Evolutionary conservation across 2,329 filamentous ascomycete species (phyloP), one percentile per base, ranked within the genome.

Genomic region (Sclerotinia minor): DNA sequence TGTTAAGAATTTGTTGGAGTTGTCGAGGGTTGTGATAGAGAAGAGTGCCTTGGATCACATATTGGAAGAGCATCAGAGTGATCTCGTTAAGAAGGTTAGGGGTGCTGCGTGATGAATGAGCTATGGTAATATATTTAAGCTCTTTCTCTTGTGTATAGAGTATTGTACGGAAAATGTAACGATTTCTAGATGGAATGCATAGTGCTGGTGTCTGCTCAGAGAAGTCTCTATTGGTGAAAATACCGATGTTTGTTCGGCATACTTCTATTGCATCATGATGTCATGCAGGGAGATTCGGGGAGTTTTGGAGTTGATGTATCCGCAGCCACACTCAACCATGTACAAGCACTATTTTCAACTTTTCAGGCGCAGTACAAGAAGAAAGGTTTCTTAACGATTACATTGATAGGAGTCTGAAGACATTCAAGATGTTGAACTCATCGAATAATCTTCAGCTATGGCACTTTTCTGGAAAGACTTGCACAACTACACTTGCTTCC

Each of bases 1-100:
- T 79, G 92, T 99, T 71, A 99, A 98, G 85, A 92, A 98, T 78
- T 80, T 99, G 71, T 81, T 99, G 72, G 92, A 95, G 81, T 88
- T 89, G 65, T 91, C 91, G 65, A 88, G 93, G 75, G 82, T 99
- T 69, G 88, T 99, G 69, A 87, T 99, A 75, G 95, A 99, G 85
- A 87, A 90, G 78, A 81, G 82, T 53, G 94, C 94, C 47, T 83
- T 99, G 76, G 85, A 89, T 78, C 84, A 86, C 77, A 87, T 98
- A 77, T 84, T 97, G 75, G 80, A 83, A 76, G 80, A 83, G 72
- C 93, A 96, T 75, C 84, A 89, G 81, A 89, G 85, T 75, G 90
- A 92, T 77, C 76, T 91, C 69, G 65, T 72, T 45, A 65, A 69
- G 11, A 75, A 74, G 64, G 65, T 73, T 17, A 72, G 64, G 53